Conservation (phyloP, 495 filamentous ascomycete genomes). For the Aspergillus leporis region DNA sequence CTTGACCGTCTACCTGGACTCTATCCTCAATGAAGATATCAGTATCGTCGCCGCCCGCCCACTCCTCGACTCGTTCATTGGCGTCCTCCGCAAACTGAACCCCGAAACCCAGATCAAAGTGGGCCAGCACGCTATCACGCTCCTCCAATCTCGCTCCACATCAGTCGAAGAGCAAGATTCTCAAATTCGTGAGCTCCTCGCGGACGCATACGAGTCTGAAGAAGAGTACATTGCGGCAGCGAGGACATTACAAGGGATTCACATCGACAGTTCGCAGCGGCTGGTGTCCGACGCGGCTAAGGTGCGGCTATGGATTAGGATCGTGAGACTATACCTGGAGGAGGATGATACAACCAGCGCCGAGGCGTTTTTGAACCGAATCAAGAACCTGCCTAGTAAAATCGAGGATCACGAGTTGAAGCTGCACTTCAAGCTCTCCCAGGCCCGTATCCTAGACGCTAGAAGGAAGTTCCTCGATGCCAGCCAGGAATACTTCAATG, state of each 20-base stretch:
- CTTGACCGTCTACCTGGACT: conserved; percentile 67
- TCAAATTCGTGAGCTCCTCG: conserved; percentile 75
- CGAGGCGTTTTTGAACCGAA: conserved; percentile 84
- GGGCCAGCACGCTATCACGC: conserved; percentile 64
- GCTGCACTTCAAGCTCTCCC: conserved; percentile 84
- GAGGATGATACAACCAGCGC: conserved; percentile 87
- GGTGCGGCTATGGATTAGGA: conserved; percentile 83
- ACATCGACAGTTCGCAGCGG: conserved; percentile 83
- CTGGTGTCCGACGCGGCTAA: conserved; percentile 77
- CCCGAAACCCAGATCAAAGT: conserved; percentile 67
- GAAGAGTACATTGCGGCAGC: conserved; percentile 82
- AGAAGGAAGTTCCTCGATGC: conserved; percentile 91
- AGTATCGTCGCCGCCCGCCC: conserved; percentile 75
- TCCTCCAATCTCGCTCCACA: conserved; percentile 63
- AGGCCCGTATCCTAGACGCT: conserved; percentile 90
- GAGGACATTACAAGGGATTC: conserved; percentile 75
- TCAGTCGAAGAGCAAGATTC: conserved; percentile 86
- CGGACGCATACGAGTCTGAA: conserved; percentile 76
- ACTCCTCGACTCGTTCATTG: conserved; percentile 67
- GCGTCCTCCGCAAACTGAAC: conserved; percentile 54
- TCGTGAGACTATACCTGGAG: conserved; percentile 91
- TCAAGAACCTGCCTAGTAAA: conserved; percentile 85
- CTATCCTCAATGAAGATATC: conserved; percentile 64
- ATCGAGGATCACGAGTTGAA: conserved; percentile 69
- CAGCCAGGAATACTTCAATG: conserved; percentile 78